Conservation (phyloP, 352 stramenopile species). For the Phytophthora agathidicida region DNA sequence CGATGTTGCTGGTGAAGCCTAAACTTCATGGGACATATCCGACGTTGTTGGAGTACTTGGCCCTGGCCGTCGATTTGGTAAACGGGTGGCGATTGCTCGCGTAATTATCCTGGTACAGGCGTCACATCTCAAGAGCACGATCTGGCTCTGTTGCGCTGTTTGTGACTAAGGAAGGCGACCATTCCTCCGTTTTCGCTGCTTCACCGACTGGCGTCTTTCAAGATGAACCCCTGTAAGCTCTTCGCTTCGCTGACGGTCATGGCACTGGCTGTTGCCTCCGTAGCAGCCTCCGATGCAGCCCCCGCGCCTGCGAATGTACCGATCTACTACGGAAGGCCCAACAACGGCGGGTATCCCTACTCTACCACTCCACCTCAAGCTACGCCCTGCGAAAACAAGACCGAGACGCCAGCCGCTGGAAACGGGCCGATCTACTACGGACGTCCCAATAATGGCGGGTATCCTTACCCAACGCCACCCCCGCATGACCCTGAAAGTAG, state of each 20-base stretch:
- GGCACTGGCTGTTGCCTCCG: background rate
- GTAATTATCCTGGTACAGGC: background rate
- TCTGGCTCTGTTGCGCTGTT: constrained; percentile 2
- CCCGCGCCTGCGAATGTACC: background rate
- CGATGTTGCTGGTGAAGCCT: too few relatives aligned
- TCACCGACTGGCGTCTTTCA: background rate
- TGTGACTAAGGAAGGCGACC: background rate
- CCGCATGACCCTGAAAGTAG: background rate
- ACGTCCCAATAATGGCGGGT: constrained; percentile 18
- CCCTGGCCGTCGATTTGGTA: too few relatives aligned
- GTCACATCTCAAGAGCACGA: constrained; percentile 4
- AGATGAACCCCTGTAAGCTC: constrained; percentile 23
- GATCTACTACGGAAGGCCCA: constrained; percentile 20
- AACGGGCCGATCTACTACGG: constrained; percentile 12
- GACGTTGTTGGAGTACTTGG: too few relatives aligned
- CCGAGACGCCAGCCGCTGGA: background rate
- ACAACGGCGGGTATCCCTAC: constrained; percentile 24
- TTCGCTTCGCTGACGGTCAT: constrained; percentile 3
- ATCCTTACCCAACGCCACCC: constrained; percentile 17
- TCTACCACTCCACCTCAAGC: background rate
- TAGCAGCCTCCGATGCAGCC: background rate
- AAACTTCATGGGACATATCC: too few relatives aligned
- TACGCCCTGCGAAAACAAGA: constrained; percentile 2
- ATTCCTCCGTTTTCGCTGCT: background rate
- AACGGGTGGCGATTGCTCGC: too few relatives aligned